Conservation (phyloP, 1,284 basidiomycete species). For the Coniophora puteana region DNA sequence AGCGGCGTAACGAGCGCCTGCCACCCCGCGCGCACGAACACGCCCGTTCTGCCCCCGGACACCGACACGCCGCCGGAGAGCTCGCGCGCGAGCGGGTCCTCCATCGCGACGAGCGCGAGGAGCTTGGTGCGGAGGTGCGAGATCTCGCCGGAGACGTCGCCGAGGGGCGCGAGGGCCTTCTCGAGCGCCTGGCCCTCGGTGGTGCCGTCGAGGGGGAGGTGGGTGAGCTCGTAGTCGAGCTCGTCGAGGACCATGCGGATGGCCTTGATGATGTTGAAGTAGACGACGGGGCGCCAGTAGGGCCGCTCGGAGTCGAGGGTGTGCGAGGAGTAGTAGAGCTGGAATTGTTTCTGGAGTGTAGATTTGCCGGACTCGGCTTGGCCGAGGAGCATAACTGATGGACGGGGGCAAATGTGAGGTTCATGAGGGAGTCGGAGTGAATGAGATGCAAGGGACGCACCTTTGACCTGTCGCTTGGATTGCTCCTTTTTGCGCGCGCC, state of each 20-base stretch:
- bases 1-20: constrained; percentile 49
- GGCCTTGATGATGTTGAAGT: constrained; percentile 78
- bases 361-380: constrained; percentile 81
- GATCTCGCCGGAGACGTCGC: constrained; percentile 41
- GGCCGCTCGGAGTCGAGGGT: constrained; percentile 66
- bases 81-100: constrained; percentile 63
- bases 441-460: constrained; percentile 30
- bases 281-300: constrained; percentile 74
- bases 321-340: constrained; percentile 70
- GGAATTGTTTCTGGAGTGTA: constrained; percentile 77
- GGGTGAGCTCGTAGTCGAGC: constrained; percentile 55
- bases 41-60: constrained; percentile 52
- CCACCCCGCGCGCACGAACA: constrained; percentile 67
- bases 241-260: constrained; percentile 72
- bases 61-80: constrained; percentile 61
- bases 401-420: constrained; percentile 9
- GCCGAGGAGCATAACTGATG: constrained; percentile 60
- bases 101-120: constrained; percentile 61
- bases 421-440: not conserved
- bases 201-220: constrained; percentile 23
- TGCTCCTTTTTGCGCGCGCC: constrained; percentile 45
- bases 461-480: constrained; percentile 60
- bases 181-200: constrained; percentile 26
- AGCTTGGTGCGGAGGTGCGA: constrained; percentile 51
- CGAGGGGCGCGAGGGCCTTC: constrained; percentile 29